Evolutionary conservation across 441 rosid genomes (phyloP).

Genomic region (Daphne laureola): DNA sequence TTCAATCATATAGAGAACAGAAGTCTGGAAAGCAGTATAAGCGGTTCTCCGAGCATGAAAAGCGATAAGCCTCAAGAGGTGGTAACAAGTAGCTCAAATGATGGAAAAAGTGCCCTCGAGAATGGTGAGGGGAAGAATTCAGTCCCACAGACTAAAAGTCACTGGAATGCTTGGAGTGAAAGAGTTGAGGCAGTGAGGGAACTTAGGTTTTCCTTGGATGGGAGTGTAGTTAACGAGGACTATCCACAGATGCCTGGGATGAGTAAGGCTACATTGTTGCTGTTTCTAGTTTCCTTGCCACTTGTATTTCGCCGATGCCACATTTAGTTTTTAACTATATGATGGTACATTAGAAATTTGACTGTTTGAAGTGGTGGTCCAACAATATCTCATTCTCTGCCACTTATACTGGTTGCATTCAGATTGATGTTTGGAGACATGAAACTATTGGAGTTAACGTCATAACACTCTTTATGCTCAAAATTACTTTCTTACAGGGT

Average conservation of each 20-base stretch:
- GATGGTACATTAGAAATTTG: no score
- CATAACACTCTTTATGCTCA: no score
- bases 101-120: conserved; percentile 20
- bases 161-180: conserved; percentile 78
- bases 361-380: no score
- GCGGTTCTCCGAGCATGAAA: conserved; percentile 21
- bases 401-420: no score
- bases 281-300: not conserved
- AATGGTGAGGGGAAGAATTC: conserved; percentile 23
- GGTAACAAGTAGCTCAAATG: conserved; percentile 24
- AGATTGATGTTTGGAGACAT: no score
- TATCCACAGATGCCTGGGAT: conserved; percentile 20
- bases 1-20: conserved; percentile 12
- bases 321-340: no score
- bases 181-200: conserved; percentile 79
- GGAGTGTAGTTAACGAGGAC: conserved; percentile 41
- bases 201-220: conserved; percentile 77
- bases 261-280: conserved; percentile 31
- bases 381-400: no score
- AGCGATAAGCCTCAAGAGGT: conserved; percentile 17
- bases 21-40: conserved; percentile 21
- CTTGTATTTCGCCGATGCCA: not conserved
- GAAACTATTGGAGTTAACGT: no score
- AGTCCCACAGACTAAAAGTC: conserved; percentile 24
- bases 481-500: no score